These are phyloP conservation scores for Westerdykella sp. DNA, from an alignment of 2,329 filamentous ascomycete species.

Conservation along the genomic window DNA sequence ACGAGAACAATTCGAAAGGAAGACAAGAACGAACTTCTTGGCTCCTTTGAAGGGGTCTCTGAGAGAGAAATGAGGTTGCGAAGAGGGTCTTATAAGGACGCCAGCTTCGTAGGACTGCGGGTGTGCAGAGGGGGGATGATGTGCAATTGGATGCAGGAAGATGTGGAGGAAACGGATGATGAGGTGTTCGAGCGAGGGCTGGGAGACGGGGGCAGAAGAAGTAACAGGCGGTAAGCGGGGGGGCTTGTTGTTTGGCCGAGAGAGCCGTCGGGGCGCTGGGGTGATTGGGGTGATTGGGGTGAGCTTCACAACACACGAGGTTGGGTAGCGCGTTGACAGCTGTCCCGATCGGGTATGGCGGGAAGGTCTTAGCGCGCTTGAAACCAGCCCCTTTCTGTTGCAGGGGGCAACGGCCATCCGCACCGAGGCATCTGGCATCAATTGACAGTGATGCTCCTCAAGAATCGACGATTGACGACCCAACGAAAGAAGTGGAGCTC, in stretches of 20 bases:
- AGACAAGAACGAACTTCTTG: constrained; percentile 56
- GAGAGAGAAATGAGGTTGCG: constrained; percentile 13
- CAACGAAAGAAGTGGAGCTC: too few species aligned
- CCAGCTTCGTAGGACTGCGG: constrained; percentile 26
- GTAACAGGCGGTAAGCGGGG: constrained; percentile 29
- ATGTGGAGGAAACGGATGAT: constrained; percentile 32
- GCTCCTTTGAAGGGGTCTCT: constrained; percentile 33
- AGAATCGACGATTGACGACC: too few species aligned
- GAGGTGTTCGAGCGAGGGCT: constrained; percentile 17
- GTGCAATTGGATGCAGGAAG: constrained; percentile 36
- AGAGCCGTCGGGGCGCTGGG: constrained; percentile 11
- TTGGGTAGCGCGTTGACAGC: constrained; percentile 12
- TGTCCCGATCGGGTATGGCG: constrained; percentile 18
- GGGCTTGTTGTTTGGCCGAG: constrained; percentile 21
- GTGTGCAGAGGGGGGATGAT: constrained; percentile 22
- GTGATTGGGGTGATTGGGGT: constrained; percentile 7
- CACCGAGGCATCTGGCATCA: constrained; percentile 1
- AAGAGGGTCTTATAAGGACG: constrained; percentile 11
- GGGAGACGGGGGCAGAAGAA: constrained; percentile 26
- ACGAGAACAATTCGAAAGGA: constrained; percentile 54
- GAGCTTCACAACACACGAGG: constrained; percentile 4
- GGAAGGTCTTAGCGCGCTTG: constrained; percentile 16
- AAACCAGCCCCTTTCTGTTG: constrained; percentile 19
- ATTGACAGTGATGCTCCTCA: too few species aligned
- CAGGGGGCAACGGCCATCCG: not conserved